Evolutionary conservation across 2,329 filamentous ascomycete genomes (phyloP), one percentile per base, ranked within the genome.

Genomic region (Trichoderma atrobrunneum): DNA sequence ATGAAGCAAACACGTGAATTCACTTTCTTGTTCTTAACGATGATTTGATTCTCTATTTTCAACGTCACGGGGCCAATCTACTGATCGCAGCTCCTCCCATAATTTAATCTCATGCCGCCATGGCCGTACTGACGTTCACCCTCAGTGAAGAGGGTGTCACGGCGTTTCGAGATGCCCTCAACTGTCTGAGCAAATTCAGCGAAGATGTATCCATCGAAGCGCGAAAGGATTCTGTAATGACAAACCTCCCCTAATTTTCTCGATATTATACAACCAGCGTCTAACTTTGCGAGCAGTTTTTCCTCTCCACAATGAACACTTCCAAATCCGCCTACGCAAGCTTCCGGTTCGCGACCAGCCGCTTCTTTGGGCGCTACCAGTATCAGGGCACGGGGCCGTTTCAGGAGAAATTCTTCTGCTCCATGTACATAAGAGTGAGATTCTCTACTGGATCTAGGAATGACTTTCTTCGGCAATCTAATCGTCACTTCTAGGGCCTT

Each of bases 271-370:
- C 21, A 1, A 16, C 11, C 16, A 10, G 48, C 7, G 24, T 24
- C 60, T 73, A 51, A 72, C 43, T 7, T 14, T 18, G 21, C 7
- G 18, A 1, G 3, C 63, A 93, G 92, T 87, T 95, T 74, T 86
- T 91, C 5, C 85, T 95, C 70, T 93, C 92, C 16, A 90, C 92
- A 16, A 84, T 95, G 74, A 95, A 95, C 79, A 88, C 88, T n/a
- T 93, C 92, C 71, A 93, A 93, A 78, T 93, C 93, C 5, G 92
- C 92, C 21, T 95, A 95, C 79, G 90, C 91, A 30, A 91, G 91
- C 72, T 91, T 94, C 77, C 87, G 87, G 8, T 89, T 95, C 68
- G 85, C 91, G 57, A 87, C 88, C 54, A 87, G 84, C 75, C 87
- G 88, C 51, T 95, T 95, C 83, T 94, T 94, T 81, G 88, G 90